Conservation (phyloP, 2,329 filamentous ascomycete genomes). For the Domatiomyces globalis region DNA sequence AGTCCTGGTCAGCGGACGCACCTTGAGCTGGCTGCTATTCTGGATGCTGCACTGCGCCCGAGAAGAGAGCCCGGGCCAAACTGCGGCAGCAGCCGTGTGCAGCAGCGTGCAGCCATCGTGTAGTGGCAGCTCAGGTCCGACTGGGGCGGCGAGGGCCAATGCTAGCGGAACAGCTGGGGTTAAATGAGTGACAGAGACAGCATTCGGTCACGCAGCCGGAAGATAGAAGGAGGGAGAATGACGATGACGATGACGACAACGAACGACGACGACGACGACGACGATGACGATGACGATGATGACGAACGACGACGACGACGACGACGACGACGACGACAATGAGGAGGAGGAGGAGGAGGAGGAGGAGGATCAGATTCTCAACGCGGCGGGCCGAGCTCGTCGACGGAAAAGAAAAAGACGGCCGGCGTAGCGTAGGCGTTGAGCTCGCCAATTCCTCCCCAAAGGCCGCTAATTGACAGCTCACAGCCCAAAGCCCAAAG, state of each 20-base stretch:
- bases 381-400: neutral
- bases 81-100: conserved; percentile 30
- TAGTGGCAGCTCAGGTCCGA: no score
- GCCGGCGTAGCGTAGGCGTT: neutral
- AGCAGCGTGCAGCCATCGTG: conserved; percentile 42
- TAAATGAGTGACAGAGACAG: neutral
- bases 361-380: neutral
- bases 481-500: no score
- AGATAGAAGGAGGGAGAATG: no score
- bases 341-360: neutral
- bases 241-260: no score
- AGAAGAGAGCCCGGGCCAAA: conserved; percentile 26
- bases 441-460: neutral
- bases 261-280: neutral
- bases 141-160: neutral
- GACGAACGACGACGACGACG: neutral
- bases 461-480: no score
- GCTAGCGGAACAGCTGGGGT: neutral
- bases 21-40: conserved; percentile 30
- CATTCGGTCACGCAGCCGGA: neutral
- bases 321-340: neutral
- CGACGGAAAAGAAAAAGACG: neutral
- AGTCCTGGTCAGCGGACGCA: conserved; percentile 16
- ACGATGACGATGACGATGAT: neutral
- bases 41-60: conserved; percentile 29